A percentile compares a stretch with the other conserved stretches of the same genome.
Evolutionary conservation across 2,329 filamentous ascomycete genomes (phyloP).

Genomic region (Volutella citrinella): DNA sequence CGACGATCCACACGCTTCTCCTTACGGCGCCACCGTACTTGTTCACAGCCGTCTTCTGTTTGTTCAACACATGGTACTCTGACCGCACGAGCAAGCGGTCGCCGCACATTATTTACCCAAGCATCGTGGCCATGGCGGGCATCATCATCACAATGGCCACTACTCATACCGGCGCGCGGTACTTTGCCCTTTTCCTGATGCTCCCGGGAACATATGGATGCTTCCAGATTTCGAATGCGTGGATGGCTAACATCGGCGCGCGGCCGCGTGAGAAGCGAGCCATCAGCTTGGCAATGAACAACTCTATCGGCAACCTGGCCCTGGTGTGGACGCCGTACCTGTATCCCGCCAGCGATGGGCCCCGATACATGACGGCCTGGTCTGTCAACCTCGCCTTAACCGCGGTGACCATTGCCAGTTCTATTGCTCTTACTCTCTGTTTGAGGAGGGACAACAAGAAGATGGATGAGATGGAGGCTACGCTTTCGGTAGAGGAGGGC

Average conservation of each 20-base stretch:
- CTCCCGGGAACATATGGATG: slow-evolving; percentile 47
- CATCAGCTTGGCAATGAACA: slow-evolving; percentile 63
- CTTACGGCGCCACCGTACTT: slow-evolving; percentile 56
- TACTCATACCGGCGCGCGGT: slow-evolving; percentile 47
- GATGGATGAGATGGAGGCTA: slow-evolving; percentile 10
- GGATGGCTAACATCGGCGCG: slow-evolving; percentile 67
- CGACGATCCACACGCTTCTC: slow-evolving; percentile 50
- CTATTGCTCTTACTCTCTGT: slow-evolving; percentile 15
- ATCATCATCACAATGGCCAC: slow-evolving; percentile 55
- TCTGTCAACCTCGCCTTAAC: slow-evolving; percentile 17
- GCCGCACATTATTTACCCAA: slow-evolving; percentile 52
- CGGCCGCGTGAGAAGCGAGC: slow-evolving; percentile 67
- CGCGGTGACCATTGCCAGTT: slow-evolving; percentile 20
- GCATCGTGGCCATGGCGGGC: slow-evolving; percentile 49
- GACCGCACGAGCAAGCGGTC: slow-evolving; percentile 53
- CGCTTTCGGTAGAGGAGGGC: slow-evolving; percentile 10
- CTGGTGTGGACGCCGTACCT: slow-evolving; percentile 48
- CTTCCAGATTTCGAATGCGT: slow-evolving; percentile 63
- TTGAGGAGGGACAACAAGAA: slow-evolving; percentile 15
- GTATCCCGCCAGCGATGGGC: slow-evolving; percentile 40
- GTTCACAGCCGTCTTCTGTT: too few species aligned
- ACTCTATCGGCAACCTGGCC: slow-evolving; percentile 61
- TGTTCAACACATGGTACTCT: too few species aligned
- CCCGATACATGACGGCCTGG: slow-evolving; percentile 45
- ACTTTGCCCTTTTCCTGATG: slow-evolving; percentile 63